phyloP scores from a whole-genome alignment of 495 filamentous ascomycete species.

The Terfezia claveryi region DNA sequence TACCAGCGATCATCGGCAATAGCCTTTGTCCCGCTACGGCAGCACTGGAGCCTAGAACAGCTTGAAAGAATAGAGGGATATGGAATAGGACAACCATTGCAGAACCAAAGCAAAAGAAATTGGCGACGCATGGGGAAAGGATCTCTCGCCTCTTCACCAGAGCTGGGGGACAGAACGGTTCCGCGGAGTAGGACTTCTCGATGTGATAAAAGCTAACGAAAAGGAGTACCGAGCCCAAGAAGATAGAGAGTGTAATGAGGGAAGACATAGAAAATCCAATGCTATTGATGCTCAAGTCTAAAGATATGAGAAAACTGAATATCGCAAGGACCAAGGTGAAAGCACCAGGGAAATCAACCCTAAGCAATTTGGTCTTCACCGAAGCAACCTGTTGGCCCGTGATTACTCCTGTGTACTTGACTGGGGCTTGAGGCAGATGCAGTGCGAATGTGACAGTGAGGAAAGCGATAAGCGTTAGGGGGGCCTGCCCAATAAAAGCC shows the following conservation, averaged over 20 bases:
- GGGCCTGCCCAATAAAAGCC: constrained; percentile 52
- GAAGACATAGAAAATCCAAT: constrained; percentile 34
- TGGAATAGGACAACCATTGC: constrained; percentile 50
- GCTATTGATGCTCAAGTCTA: constrained; percentile 56
- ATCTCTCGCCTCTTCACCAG: constrained; percentile 54
- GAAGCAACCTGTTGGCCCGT: constrained; percentile 31
- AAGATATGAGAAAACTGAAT: constrained; percentile 45
- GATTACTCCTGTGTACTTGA: constrained; percentile 14
- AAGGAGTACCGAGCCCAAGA: constrained; percentile 35
- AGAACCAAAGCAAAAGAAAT: constrained; percentile 53
- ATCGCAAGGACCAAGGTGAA: constrained; percentile 47
- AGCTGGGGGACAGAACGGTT: constrained; percentile 61
- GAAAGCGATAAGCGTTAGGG: constrained; percentile 46
- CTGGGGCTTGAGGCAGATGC: constrained; percentile 35
- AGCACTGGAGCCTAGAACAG: constrained; percentile 42
- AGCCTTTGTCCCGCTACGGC: constrained; percentile 42
- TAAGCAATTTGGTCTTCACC: constrained; percentile 12
- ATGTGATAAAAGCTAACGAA: constrained; percentile 48
- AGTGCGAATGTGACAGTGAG: constrained; percentile 39
- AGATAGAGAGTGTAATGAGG: constrained; percentile 34
- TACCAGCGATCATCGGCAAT: constrained; percentile 40
- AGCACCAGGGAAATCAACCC: constrained; percentile 64
- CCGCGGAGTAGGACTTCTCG: constrained; percentile 45
- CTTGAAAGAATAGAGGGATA: constrained; percentile 62
- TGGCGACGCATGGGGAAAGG: constrained; percentile 45